phyloP scores from a whole-genome alignment of 169 alveolate genomes.

The Theileria parva region DNA sequence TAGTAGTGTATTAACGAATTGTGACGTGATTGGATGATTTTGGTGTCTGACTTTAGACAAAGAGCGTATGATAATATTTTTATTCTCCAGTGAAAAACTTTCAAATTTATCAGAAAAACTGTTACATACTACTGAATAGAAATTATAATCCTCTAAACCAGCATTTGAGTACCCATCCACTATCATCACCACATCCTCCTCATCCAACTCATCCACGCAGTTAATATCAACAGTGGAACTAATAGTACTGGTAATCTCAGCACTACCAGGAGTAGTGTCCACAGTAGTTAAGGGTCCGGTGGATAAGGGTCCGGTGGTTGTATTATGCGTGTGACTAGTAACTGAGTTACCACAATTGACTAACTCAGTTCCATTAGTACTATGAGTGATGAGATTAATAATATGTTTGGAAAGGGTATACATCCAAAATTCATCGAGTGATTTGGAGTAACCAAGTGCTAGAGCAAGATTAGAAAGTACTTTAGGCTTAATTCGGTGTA shows the following conservation, averaged over 20 bases:
- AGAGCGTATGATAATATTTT: slow-evolving; percentile 36
- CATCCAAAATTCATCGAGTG: slow-evolving; percentile 72
- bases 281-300: too few species aligned
- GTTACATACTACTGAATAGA: slow-evolving; percentile 47
- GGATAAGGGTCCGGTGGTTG: too few species aligned
- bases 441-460: slow-evolving; percentile 60
- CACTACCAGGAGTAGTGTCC: too few species aligned
- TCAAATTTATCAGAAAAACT: slow-evolving; percentile 27
- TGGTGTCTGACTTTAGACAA: slow-evolving; percentile 56
- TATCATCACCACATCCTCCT: slow-evolving; percentile 60
- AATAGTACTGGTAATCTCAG: too few species aligned
- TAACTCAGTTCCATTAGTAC: background rate
- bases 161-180: slow-evolving; percentile 64
- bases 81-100: slow-evolving; percentile 28
- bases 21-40: slow-evolving; percentile 1
- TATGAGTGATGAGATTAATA: background rate
- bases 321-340: too few species aligned
- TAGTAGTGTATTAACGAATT: background rate
- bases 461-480: slow-evolving; percentile 51
- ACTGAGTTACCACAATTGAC: background rate
- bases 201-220: slow-evolving; percentile 24
- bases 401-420: slow-evolving; percentile 67
- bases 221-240: too few species aligned
- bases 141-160: slow-evolving; percentile 60
- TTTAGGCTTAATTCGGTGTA: slow-evolving; percentile 49